Conservation (phyloP, 2,329 filamentous ascomycete genomes). For the Pestalotiopsis fici region DNA sequence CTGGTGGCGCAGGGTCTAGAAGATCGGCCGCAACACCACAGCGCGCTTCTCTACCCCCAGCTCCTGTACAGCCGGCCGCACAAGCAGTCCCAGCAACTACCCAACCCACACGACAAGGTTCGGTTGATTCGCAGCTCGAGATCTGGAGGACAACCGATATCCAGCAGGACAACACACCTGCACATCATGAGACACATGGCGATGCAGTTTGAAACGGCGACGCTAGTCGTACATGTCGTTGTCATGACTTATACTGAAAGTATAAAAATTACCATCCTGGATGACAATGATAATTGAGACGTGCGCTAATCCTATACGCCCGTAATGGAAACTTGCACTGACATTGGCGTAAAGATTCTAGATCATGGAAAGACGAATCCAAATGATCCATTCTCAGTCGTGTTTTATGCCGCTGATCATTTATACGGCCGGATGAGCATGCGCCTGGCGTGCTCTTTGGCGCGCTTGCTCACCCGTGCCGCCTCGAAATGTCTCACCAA, state of each 20-base stretch:
- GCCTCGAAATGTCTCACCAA: not conserved
- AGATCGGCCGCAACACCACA: not conserved
- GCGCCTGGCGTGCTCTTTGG: not conserved
- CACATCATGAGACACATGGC: not conserved
- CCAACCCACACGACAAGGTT: not conserved
- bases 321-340: not conserved
- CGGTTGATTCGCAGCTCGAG: not conserved
- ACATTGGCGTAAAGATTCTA: not conserved
- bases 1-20: not conserved
- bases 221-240: not conserved
- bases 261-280: not conserved
- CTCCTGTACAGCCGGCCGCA: not conserved
- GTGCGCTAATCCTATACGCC: not conserved
- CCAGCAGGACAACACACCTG: not conserved
- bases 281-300: not conserved
- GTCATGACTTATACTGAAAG: not conserved
- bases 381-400: not conserved
- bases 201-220: not conserved
- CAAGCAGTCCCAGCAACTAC: not conserved
- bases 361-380: not conserved
- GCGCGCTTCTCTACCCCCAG: not conserved
- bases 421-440: not conserved
- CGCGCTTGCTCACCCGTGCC: not conserved
- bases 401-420: not conserved
- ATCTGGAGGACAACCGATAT: not conserved